These are phyloP conservation scores for Metschnikowia aberdeeniae DNA, from an alignment of 805 yeast genomes.

Conservation along the genomic window DNA sequence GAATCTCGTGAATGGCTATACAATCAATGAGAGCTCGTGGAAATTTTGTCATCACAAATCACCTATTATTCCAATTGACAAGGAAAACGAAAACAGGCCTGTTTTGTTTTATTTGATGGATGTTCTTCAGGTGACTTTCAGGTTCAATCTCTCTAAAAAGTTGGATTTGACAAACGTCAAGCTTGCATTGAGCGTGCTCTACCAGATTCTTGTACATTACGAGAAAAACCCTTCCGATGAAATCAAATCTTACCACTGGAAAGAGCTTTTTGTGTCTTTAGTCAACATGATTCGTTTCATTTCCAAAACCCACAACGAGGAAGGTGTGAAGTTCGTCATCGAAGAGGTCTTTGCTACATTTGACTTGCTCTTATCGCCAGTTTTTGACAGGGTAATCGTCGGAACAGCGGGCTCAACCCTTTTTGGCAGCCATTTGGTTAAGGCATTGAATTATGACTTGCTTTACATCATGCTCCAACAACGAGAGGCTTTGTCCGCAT, in stretches of 20 bases:
- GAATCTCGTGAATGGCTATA: slow-evolving; percentile 3
- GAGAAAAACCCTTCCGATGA: slow-evolving; percentile 16
- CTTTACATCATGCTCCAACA: slow-evolving; percentile 27
- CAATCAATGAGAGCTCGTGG: slow-evolving; percentile 37
- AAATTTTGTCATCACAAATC: slow-evolving; percentile 39
- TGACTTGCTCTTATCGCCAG: slow-evolving; percentile 14
- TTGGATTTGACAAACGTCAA: slow-evolving; percentile 30
- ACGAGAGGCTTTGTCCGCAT: slow-evolving; percentile 17
- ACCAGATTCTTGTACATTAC: slow-evolving; percentile 21
- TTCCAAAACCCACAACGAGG: slow-evolving; percentile 14
- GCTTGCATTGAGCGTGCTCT: slow-evolving; percentile 24
- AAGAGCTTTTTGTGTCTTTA: slow-evolving; percentile 29
- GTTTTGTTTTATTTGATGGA: slow-evolving; percentile 24
- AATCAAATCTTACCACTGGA: slow-evolving; percentile 30
- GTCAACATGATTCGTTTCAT: slow-evolving; percentile 29
- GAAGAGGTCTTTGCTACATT: slow-evolving; percentile 16
- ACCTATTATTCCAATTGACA: slow-evolving; percentile 29
- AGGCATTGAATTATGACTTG: slow-evolving; percentile 28
- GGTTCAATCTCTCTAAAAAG: slow-evolving; percentile 38
- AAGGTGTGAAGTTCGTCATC: slow-evolving; percentile 15
- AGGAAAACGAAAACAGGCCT: slow-evolving; percentile 19
- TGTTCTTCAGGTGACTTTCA: slow-evolving; percentile 14
- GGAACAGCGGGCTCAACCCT: slow-evolving; percentile 10
- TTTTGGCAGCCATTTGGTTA: slow-evolving; percentile 19
- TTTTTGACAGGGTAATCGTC: slow-evolving; percentile 20